Percentiles rank a stretch among this genome's conserved stretches.
phyloP scores from a whole-genome alignment of 2,329 filamentous ascomycete genomes.

The Myriosclerotinia curreyana region DNA sequence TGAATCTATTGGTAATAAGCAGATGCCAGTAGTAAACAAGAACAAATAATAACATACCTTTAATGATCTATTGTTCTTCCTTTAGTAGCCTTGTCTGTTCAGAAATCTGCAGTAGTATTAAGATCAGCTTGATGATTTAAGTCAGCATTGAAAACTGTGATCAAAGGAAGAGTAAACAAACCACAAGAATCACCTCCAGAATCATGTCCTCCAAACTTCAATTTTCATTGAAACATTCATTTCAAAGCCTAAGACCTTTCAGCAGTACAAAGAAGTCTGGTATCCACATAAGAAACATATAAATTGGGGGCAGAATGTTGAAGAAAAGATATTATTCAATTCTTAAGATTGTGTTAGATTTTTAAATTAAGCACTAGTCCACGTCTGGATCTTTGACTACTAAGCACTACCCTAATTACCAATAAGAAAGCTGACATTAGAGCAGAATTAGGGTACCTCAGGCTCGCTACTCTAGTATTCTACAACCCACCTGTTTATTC shows the following conservation, averaged over 20 bases:
- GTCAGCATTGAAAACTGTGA: not conserved
- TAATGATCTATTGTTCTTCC: not conserved
- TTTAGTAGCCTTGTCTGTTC: not conserved
- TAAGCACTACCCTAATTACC: not conserved
- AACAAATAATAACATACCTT: not conserved
- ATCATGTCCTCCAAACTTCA: not conserved
- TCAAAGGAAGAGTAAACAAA: not conserved
- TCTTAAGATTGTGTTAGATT: not conserved
- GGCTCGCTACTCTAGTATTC: not conserved
- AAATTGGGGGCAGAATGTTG: not conserved
- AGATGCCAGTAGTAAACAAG: not conserved
- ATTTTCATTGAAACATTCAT: not conserved
- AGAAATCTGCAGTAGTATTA: not conserved
- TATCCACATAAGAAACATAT: not conserved
- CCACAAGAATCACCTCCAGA: not conserved
- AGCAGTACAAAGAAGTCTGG: not conserved
- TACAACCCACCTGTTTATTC: not conserved
- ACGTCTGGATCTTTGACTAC: not conserved
- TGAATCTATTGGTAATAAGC: not conserved
- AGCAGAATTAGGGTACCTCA: not conserved
- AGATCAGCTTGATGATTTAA: not conserved
- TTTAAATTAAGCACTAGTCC: not conserved
- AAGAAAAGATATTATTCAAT: not conserved
- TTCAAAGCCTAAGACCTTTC: not conserved
- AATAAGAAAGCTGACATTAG: not conserved